A percentile compares a stretch with the other conserved stretches of the same genome.
These are phyloP conservation scores for Pyrenophora teres DNA, from an alignment of 2,329 filamentous ascomycete genomes.

Conservation along the genomic window DNA sequence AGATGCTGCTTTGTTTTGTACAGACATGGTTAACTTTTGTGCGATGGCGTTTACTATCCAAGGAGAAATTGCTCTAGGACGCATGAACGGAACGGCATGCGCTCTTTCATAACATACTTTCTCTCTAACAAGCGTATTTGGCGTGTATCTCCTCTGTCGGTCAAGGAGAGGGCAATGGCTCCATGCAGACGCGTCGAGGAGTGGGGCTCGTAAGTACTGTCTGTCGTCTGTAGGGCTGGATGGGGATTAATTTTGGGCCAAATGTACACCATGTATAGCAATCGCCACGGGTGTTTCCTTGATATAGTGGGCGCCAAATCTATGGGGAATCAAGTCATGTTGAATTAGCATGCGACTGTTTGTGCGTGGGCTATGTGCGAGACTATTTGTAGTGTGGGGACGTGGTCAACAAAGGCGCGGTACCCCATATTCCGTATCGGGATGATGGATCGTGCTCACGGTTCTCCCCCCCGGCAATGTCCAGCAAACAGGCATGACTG, in stretches of 20 bases:
- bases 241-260: neutral
- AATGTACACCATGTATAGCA: conserved; percentile 6
- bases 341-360: neutral
- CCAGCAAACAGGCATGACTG: neutral
- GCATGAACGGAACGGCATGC: neutral
- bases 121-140: neutral
- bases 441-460: too few relatives aligned
- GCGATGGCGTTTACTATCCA: neutral
- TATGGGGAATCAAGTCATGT: neutral
- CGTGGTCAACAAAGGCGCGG: neutral
- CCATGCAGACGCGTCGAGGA: neutral
- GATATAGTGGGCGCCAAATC: neutral
- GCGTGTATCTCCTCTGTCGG: neutral
- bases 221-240: neutral
- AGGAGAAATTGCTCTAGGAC: too few relatives aligned
- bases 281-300: neutral
- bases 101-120: neutral
- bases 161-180: neutral
- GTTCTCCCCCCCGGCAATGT: too few relatives aligned
- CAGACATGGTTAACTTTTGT: neutral
- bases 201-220: neutral
- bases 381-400: neutral
- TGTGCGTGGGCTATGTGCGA: too few relatives aligned
- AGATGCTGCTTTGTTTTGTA: conserved; percentile 11
- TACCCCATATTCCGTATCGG: neutral